Conservation (phyloP, 1,139 yeast genomes). For the Blastobotrys malaysiensis region DNA sequence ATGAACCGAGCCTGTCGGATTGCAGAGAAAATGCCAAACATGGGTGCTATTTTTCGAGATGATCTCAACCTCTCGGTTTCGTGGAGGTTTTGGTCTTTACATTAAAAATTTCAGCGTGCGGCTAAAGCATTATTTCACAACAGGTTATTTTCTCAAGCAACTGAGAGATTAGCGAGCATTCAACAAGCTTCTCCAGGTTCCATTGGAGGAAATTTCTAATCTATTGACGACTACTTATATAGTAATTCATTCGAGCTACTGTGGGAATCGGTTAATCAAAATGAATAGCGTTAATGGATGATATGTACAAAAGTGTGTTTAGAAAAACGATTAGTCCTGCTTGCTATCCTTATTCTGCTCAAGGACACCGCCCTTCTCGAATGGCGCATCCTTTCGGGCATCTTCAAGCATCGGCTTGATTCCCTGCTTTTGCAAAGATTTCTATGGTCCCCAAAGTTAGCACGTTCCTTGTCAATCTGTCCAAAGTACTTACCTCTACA, state of each 20-base stretch:
- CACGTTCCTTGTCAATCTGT: background rate
- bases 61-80: background rate
- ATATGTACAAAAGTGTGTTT: background rate
- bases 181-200: no score
- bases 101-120: background rate
- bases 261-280: background rate
- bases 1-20: background rate
- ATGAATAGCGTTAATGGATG: background rate
- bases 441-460: conserved; percentile 22
- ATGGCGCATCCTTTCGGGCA: conserved; percentile 89
- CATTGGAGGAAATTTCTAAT: background rate
- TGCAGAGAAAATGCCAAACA: background rate
- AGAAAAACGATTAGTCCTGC: conserved; percentile 1
- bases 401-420: conserved; percentile 83
- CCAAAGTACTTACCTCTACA: conserved; percentile 48
- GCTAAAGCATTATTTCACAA: background rate
- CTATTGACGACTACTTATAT: background rate
- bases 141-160: background rate
- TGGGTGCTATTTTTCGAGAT: background rate
- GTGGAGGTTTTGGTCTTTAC: background rate
- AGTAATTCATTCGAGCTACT: background rate
- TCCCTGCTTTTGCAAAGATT: conserved; percentile 65
- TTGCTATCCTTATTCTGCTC: conserved; percentile 22
- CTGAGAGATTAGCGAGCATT: no score
- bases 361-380: conserved; percentile 55